Percentiles rank a stretch among this genome's conserved stretches.
Evolutionary conservation across 2,329 filamentous ascomycete genomes (phyloP).

Genomic region (Arthroderma sp.): DNA sequence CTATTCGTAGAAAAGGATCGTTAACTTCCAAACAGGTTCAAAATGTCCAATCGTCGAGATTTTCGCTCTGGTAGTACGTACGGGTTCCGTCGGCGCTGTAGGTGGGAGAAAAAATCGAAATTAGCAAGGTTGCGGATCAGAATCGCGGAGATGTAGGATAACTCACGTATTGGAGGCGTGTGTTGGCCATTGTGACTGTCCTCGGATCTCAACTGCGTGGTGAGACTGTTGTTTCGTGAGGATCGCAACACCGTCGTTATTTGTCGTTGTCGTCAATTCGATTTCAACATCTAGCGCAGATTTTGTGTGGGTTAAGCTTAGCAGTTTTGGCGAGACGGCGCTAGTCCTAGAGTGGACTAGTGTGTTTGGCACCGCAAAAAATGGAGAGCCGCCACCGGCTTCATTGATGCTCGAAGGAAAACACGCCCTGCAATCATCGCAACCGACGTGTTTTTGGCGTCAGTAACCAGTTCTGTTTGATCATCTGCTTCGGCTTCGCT

Average conservation of each 20-base stretch:
- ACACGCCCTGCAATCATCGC: neutral
- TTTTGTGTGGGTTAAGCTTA: constrained; percentile 34
- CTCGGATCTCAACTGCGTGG: constrained; percentile 27
- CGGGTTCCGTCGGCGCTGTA: constrained; percentile 66
- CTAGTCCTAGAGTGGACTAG: constrained; percentile 20
- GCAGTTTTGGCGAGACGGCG: constrained; percentile 24
- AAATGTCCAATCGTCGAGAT: neutral
- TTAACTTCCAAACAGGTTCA: neutral
- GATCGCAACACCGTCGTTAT: constrained; percentile 30
- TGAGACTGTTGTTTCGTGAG: constrained; percentile 26
- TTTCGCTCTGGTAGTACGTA: constrained; percentile 38
- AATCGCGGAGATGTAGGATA: neutral
- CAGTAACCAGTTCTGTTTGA: neutral
- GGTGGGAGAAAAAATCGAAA: constrained; percentile 10
- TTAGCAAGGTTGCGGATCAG: constrained; percentile 14
- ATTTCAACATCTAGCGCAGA: constrained; percentile 24
- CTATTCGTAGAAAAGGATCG: constrained; percentile 34
- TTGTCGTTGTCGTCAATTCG: constrained; percentile 27
- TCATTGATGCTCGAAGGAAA: neutral
- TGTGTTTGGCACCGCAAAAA: constrained; percentile 3
- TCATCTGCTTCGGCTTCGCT: neutral
- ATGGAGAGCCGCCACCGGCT: constrained; percentile 22
- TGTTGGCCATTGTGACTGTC: constrained; percentile 40
- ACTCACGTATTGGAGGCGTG: constrained; percentile 39
- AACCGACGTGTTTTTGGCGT: neutral